Evolutionary conservation across 2,329 filamentous ascomycete species (phyloP), one percentile per base, ranked within the genome.

Genomic region (Acarospora socialis): DNA sequence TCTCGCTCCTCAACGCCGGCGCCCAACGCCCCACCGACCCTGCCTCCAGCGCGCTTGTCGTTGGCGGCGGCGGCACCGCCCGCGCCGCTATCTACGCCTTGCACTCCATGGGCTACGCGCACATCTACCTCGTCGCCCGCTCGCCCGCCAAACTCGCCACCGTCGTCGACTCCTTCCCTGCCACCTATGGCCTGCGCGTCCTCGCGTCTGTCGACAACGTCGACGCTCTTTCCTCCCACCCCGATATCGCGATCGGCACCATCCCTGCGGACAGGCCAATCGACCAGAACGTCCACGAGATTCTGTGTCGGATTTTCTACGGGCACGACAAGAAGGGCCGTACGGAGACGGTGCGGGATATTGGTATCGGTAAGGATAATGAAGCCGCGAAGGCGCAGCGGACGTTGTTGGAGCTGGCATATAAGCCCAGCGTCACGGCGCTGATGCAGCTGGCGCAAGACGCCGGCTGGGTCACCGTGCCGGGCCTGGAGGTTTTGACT

Each of bases 351-450:
- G 47, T 73, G 20, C 50, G 74, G n/a, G 57, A 60, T 36, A 38
- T 51, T 44, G 41, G 52, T 47, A 38, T 47, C 33, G 46, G 51
- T 48, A 41, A 51, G 30, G 42, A 35, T 35, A 34, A 49, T 7
- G 44, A 44, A 5, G 51, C 52, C 15, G 56, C 56, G 31, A 55
- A 55, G 4, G n/a, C n/a, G n/a, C 57, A 56, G 16, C 68, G 70
- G 13, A 70, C 90, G 8, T 57, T 95, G 38, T 59, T 95, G 3
- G 90, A 98, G 55, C 93, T 98, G 86, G 87, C 90, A 2, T 98
- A 98, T 56, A 92, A 87, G 56, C 90, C 90, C 13, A 64, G 70
- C 0, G 68, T 81, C 32, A 98, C 90, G 4, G 71, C 77, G 5
- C 57, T 93, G 43, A 94, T 95, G 75, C 69, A 80, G 51, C 61